Percentiles rank a stretch among this genome's conserved stretches.
Conservation (phyloP, 2,329 filamentous ascomycete genomes). For the Aureobasidium subglaciale region DNA sequence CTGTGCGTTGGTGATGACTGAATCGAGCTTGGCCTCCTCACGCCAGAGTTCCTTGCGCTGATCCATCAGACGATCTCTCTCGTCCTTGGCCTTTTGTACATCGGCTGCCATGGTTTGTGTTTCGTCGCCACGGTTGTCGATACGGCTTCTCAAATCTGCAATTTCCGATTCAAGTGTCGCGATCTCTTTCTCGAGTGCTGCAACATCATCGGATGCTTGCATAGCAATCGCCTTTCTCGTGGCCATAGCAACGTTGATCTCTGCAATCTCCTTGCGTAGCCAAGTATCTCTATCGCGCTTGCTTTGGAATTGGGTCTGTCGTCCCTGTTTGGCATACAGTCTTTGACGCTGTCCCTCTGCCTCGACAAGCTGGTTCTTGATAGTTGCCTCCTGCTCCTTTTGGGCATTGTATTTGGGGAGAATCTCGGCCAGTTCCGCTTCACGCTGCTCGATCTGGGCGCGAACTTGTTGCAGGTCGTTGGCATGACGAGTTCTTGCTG, state of each 20-base stretch:
- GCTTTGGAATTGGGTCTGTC: constrained; percentile 77
- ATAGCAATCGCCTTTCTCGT: constrained; percentile 78
- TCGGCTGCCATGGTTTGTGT: constrained; percentile 66
- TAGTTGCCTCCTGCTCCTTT: constrained; percentile 63
- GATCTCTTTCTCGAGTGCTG: constrained; percentile 64
- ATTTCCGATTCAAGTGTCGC: constrained; percentile 66
- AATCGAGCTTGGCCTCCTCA: constrained; percentile 80
- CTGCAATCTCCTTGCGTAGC: constrained; percentile 71
- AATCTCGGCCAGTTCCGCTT: constrained; percentile 67
- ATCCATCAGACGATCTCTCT: constrained; percentile 71
- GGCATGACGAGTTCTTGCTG: constrained; percentile 63
- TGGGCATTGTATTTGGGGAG: constrained; percentile 68
- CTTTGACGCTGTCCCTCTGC: constrained; percentile 69
- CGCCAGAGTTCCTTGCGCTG: constrained; percentile 81
- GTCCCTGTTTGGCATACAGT: constrained; percentile 85
- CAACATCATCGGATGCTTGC: constrained; percentile 77
- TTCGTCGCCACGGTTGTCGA: constrained; percentile 72
- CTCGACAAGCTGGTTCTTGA: constrained; percentile 65
- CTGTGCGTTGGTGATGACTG: constrained; percentile 66
- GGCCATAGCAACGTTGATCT: constrained; percentile 67
- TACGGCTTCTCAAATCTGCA: constrained; percentile 58
- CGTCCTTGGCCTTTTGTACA: constrained; percentile 69
- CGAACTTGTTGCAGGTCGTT: constrained; percentile 66
- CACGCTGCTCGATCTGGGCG: constrained; percentile 65
- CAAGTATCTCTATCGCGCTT: constrained; percentile 83